These are phyloP conservation scores for Xylariaceae sp. DNA, from an alignment of 2,329 filamentous ascomycete genomes.

Conservation along the genomic window DNA sequence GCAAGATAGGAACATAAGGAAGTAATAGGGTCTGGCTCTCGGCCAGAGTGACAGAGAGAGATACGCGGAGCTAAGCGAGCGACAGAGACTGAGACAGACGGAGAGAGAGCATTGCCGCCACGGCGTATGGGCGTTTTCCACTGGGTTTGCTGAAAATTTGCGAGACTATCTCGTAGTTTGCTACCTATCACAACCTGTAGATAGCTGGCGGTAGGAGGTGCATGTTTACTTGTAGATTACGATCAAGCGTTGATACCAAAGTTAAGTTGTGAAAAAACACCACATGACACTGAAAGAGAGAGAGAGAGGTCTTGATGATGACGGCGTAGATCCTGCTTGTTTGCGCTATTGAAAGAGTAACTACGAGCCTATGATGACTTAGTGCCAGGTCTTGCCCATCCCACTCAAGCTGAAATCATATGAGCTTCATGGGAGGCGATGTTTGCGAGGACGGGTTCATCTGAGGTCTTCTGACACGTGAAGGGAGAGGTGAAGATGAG, in stretches of 20 bases:
- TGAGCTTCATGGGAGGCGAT: too few relatives aligned
- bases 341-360: not conserved
- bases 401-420: too few relatives aligned
- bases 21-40: not conserved
- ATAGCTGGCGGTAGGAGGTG: not conserved
- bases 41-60: not conserved
- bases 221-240: not conserved
- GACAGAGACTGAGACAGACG: not conserved
- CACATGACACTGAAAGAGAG: not conserved
- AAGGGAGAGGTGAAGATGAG: not conserved
- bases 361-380: not conserved
- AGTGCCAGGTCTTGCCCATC: not conserved
- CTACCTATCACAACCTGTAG: not conserved
- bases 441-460: not conserved
- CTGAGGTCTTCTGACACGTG: not conserved
- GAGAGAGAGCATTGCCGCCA: constrained; percentile 10
- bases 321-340: not conserved
- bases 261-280: not conserved
- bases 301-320: too few relatives aligned
- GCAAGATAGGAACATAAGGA: too few relatives aligned
- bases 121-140: constrained; percentile 17
- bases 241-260: not conserved
- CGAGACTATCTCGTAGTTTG: not conserved
- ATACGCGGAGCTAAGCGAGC: not conserved
- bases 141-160: not conserved